phyloP scores from a whole-genome alignment of 129 eudicot genomes.

The Logfia minima region DNA sequence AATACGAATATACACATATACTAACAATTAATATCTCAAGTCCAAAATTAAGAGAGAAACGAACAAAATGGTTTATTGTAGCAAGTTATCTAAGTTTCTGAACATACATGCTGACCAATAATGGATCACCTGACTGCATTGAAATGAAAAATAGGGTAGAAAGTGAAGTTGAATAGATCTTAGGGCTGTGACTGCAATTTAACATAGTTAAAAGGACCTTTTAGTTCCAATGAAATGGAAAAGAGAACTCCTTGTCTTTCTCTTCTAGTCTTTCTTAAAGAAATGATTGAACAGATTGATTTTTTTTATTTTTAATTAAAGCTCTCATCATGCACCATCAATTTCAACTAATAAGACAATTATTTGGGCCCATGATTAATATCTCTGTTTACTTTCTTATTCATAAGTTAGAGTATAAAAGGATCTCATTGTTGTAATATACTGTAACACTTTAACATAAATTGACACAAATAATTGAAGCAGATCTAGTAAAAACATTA shows the following conservation, averaged over 20 bases:
- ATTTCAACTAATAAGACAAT: constrained; percentile 34
- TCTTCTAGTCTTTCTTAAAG: constrained; percentile 17
- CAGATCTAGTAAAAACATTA: too few species aligned
- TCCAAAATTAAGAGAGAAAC: neutral
- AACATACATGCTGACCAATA: neutral
- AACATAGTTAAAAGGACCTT: constrained; percentile 9
- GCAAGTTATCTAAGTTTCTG: neutral
- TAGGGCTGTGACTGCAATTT: neutral
- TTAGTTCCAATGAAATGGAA: constrained; percentile 26
- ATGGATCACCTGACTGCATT: constrained; percentile 5
- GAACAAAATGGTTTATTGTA: neutral
- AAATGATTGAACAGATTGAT: constrained; percentile 26
- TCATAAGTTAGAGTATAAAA: neutral
- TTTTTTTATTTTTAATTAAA: neutral
- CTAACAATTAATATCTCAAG: neutral
- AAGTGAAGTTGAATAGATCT: neutral
- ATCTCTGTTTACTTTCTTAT: constrained; percentile 9
- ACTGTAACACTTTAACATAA: neutral
- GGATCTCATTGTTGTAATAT: neutral
- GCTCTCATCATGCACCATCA: constrained; percentile 18
- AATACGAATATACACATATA: too few species aligned
- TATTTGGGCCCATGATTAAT: constrained; percentile 2
- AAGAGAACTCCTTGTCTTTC: constrained; percentile 26
- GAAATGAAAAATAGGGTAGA: neutral
- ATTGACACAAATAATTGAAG: neutral